These are phyloP conservation scores for Trichoderma citrinoviride DNA, from an alignment of 2,329 filamentous ascomycete species.

Conservation along the genomic window DNA sequence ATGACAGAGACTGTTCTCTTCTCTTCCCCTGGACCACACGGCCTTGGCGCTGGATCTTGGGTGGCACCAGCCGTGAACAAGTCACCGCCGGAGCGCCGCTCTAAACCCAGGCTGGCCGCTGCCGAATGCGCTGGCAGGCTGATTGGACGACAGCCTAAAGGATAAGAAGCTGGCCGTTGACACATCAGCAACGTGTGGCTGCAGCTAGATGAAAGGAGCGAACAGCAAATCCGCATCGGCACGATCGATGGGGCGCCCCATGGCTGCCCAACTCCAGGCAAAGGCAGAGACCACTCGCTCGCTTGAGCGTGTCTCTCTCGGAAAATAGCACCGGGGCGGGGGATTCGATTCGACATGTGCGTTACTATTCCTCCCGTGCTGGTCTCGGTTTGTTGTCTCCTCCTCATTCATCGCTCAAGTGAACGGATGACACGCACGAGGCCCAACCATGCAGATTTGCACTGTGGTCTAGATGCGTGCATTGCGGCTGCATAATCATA, in stretches of 20 bases:
- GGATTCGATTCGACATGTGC: background rate
- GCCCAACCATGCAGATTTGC: slow-evolving; percentile 8
- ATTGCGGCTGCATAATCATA: slow-evolving; percentile 19
- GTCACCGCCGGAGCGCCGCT: slow-evolving; percentile 20
- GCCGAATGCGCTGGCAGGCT: slow-evolving; percentile 20
- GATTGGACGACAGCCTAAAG: slow-evolving; percentile 19
- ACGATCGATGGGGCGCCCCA: slow-evolving; percentile 12
- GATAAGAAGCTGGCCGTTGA: slow-evolving; percentile 15
- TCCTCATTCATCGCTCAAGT: background rate
- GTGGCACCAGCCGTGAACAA: slow-evolving; percentile 18
- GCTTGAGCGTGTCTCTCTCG: slow-evolving; percentile 19
- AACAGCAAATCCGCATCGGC: slow-evolving; percentile 9
- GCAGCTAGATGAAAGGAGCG: slow-evolving; percentile 18
- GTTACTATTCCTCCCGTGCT: background rate
- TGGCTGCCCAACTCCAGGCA: slow-evolving; percentile 19
- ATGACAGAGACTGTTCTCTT: slow-evolving; percentile 16
- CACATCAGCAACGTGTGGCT: slow-evolving; percentile 17
- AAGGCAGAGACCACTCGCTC: slow-evolving; percentile 12
- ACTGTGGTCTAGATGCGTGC: slow-evolving; percentile 16
- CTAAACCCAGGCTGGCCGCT: slow-evolving; percentile 17
- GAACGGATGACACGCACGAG: background rate
- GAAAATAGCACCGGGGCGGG: slow-evolving; percentile 7
- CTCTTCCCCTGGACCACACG: background rate
- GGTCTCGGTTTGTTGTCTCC: slow-evolving; percentile 3
- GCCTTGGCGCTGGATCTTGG: slow-evolving; percentile 17